These are phyloP conservation scores for Globisporangium perplexum DNA, from an alignment of 352 stramenopile species.

Conservation along the genomic window DNA sequence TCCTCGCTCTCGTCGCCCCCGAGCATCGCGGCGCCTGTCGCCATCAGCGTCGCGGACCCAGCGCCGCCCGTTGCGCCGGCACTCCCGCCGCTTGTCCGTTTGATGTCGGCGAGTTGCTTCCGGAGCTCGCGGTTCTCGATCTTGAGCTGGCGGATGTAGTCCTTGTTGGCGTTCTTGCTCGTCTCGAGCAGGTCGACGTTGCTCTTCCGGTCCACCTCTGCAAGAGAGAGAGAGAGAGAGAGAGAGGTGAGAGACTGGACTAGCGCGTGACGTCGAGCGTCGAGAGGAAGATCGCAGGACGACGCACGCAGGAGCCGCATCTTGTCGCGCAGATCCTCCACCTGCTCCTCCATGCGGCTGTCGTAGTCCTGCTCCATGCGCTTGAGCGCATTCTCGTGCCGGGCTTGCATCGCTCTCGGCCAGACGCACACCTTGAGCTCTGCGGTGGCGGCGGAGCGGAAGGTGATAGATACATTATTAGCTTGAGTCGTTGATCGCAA, in stretches of 20 bases:
- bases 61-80: slow-evolving; percentile 8
- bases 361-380: slow-evolving; percentile 81
- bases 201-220: slow-evolving; percentile 84
- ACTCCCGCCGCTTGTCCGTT: slow-evolving; percentile 28
- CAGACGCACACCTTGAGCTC: no score
- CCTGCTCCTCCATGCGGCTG: slow-evolving; percentile 77
- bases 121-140: slow-evolving; percentile 87
- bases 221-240: neutral
- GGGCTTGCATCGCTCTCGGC: slow-evolving; percentile 35
- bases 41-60: slow-evolving; percentile 4
- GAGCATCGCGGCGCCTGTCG: slow-evolving; percentile 5
- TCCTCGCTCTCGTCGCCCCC: slow-evolving; percentile 44
- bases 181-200: slow-evolving; percentile 82
- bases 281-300: no score
- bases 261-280: no score
- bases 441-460: no score
- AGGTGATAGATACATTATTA: no score
- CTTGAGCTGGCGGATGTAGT: slow-evolving; percentile 84
- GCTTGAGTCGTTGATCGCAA: no score
- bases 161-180: slow-evolving; percentile 89
- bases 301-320: slow-evolving; percentile 80
- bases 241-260: no score
- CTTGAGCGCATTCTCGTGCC: slow-evolving; percentile 67
- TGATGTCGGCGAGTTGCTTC: slow-evolving; percentile 80
- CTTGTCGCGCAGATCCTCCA: slow-evolving; percentile 78